Base-by-base conservation (phyloP, 805 yeast genomes). In the Starmerella etchellsii region DNA sequence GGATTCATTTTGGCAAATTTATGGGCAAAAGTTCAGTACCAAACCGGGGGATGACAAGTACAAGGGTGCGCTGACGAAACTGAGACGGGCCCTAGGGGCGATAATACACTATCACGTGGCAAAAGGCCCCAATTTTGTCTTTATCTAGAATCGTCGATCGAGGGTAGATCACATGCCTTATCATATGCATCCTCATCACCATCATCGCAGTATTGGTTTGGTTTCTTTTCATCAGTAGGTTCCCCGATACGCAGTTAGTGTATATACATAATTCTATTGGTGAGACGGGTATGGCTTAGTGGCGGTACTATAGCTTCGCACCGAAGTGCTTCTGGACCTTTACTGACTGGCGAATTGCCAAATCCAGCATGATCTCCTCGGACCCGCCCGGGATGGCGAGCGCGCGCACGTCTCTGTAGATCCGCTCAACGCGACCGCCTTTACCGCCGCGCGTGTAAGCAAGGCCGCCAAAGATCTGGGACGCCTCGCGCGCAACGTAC, bases 1-100 rank as follows among this genome's bases (percentile, higher is more conserved):
- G 97, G 91, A 61, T 83, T 84, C 91, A 88, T 80, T 27, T 33
- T 48, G 45, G 26, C 16, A 15, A 27, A 19, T 23, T 23, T n/a
- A n/a, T n/a, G n/a, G n/a, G n/a, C n/a, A n/a, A n/a, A n/a, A n/a
- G n/a, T n/a, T n/a, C n/a, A n/a, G n/a, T n/a, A n/a, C n/a, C n/a
- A n/a, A n/a, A n/a, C n/a, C n/a, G n/a, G n/a, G n/a, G n/a, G n/a
- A n/a, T n/a, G n/a, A n/a, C n/a, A n/a, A n/a, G n/a, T n/a, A n/a
- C n/a, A n/a, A n/a, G n/a, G n/a, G n/a, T n/a, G n/a, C n/a, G n/a
- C n/a, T n/a, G n/a, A n/a, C n/a, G n/a, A n/a, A n/a, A n/a, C n/a
- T n/a, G n/a, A n/a, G n/a, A n/a, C n/a, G n/a, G n/a, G n/a, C n/a
- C n/a, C n/a, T n/a, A n/a, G n/a, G n/a, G n/a, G n/a, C n/a, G n/a